Evolutionary conservation across 1,284 basidiomycete species (phyloP).

Genomic region (Neolentinus lepideus): DNA sequence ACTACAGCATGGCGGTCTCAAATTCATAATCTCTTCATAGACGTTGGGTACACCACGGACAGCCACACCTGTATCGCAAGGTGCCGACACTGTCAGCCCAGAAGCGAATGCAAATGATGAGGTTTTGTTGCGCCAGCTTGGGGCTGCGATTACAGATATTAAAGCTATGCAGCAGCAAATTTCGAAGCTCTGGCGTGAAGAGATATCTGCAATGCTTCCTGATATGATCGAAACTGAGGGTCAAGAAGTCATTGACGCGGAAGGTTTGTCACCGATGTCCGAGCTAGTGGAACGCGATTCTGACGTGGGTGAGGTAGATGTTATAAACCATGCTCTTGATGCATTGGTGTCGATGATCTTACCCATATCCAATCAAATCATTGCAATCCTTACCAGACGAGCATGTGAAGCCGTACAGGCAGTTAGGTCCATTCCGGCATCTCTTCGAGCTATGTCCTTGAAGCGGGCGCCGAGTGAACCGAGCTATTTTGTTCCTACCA

Average conservation of each 20-base stretch:
- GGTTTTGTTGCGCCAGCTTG: constrained; percentile 48
- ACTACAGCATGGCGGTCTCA: neutral
- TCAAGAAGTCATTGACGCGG: constrained; percentile 26
- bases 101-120: constrained; percentile 60
- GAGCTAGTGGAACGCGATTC: neutral
- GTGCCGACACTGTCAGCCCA: constrained; percentile 36
- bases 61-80: constrained; percentile 39
- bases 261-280: constrained; percentile 34
- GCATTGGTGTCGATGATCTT: constrained; percentile 40
- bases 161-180: constrained; percentile 44
- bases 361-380: constrained; percentile 56
- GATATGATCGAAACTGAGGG: constrained; percentile 28
- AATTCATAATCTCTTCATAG: neutral
- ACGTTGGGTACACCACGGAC: constrained; percentile 26
- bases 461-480: constrained; percentile 65
- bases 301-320: constrained; percentile 31
- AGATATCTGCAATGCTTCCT: constrained; percentile 58
- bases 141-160: constrained; percentile 61
- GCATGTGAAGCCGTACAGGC: constrained; percentile 83
- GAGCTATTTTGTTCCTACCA: constrained; percentile 78
- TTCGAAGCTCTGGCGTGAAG: constrained; percentile 53
- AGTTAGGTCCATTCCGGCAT: constrained; percentile 83
- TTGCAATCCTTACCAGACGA: constrained; percentile 68
- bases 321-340: constrained; percentile 46
- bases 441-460: constrained; percentile 72